These are phyloP conservation scores for Colletotrichum filicis DNA, from an alignment of 2,329 filamentous ascomycete genomes.

Conservation along the genomic window DNA sequence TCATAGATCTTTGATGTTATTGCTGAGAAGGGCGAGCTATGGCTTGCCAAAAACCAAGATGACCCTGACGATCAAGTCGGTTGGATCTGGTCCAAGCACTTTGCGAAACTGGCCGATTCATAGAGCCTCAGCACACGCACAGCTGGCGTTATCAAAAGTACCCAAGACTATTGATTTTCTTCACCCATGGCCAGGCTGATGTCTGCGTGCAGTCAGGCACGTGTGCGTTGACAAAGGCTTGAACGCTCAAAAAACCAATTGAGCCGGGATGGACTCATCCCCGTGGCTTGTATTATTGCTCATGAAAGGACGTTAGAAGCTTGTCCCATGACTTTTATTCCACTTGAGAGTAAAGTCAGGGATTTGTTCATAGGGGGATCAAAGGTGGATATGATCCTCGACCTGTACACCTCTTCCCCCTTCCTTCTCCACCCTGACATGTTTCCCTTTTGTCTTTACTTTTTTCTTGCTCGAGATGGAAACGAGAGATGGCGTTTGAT, in stretches of 20 bases:
- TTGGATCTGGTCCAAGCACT: slow-evolving; percentile 99
- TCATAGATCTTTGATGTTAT: slow-evolving; percentile 86
- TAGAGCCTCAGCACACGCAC: slow-evolving; percentile 38
- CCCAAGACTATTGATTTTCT: slow-evolving; percentile 7
- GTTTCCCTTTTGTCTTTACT: not conserved
- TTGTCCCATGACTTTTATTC: not conserved
- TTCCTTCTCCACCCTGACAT: not conserved
- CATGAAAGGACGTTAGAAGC: not conserved
- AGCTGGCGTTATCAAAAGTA: slow-evolving; percentile 25
- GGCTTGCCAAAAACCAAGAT: slow-evolving; percentile 97
- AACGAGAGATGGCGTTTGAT: slow-evolving; percentile 32
- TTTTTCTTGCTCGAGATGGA: slow-evolving; percentile 25
- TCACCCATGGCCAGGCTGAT: not conserved
- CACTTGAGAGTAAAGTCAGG: not conserved
- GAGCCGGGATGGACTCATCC: slow-evolving; percentile 4
- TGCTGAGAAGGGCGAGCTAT: slow-evolving; percentile 95
- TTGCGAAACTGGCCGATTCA: slow-evolving; percentile 74
- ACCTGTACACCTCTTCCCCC: slow-evolving; percentile 14
- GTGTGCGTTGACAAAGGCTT: slow-evolving; percentile 16
- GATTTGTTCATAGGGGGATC: not conserved
- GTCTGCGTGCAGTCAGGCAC: slow-evolving; percentile 29
- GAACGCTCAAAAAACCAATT: not conserved
- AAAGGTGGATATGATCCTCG: not conserved
- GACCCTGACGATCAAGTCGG: slow-evolving; percentile 82
- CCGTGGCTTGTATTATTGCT: slow-evolving; percentile 17